Conservation (phyloP, 768 basidiomycete species). For the Naganishia antarctica region DNA sequence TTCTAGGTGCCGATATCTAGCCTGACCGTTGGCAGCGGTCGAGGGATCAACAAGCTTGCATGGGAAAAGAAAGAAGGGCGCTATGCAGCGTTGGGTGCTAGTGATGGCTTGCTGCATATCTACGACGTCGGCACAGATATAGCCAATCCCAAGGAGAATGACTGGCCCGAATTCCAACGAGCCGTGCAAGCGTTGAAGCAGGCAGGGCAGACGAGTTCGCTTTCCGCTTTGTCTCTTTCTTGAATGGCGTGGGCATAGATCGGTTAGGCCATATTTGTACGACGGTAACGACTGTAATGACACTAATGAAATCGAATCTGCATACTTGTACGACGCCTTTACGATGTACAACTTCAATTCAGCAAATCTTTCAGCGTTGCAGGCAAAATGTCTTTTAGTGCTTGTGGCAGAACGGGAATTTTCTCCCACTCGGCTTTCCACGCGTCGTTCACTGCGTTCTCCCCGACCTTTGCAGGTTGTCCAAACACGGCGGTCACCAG, state of each 20-base stretch:
- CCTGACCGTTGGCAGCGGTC: constrained; percentile 68
- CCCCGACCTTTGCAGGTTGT: constrained; percentile 36
- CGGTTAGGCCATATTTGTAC: neutral
- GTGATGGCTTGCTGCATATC: constrained; percentile 85
- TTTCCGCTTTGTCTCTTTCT: neutral
- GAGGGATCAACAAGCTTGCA: constrained; percentile 88
- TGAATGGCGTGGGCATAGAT: neutral
- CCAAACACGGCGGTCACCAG: constrained; percentile 65
- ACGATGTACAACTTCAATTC: neutral
- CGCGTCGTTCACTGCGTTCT: constrained; percentile 4
- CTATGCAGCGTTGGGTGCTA: constrained; percentile 80
- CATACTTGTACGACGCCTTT: neutral
- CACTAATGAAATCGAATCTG: too few relatives aligned
- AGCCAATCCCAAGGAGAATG: constrained; percentile 77
- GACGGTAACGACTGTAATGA: constrained; percentile 3
- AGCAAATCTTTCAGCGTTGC: neutral
- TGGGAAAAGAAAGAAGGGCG: constrained; percentile 94
- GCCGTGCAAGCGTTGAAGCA: constrained; percentile 63
- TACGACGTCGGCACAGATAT: constrained; percentile 86
- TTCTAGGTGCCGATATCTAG: constrained; percentile 84
- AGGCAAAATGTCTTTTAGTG: neutral
- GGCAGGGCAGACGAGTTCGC: constrained; percentile 8
- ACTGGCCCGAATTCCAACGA: constrained; percentile 91
- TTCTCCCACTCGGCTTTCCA: constrained; percentile 40
- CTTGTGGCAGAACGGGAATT: constrained; percentile 37